Percentiles rank a stretch among this genome's conserved stretches.
phyloP scores from a whole-genome alignment of 1,139 yeast species.

The Eremothecium gossypii region DNA sequence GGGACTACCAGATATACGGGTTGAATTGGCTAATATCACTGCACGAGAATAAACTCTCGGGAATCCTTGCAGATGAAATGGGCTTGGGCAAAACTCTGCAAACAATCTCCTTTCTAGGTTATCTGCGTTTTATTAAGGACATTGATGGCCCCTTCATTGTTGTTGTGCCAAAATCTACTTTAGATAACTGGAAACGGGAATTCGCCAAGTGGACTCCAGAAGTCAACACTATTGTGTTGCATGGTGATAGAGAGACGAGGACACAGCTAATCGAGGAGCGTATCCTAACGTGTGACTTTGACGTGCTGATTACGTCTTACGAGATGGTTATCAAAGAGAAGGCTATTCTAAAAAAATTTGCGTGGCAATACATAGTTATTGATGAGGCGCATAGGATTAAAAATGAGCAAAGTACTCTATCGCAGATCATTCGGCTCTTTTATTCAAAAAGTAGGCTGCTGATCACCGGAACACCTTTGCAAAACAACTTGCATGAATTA shows the following conservation, averaged over 20 bases:
- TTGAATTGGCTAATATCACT: conserved; percentile 82
- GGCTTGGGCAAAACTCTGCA: conserved; percentile 94
- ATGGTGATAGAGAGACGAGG: conserved; percentile 80
- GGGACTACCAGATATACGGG: conserved; percentile 87
- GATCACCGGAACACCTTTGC: conserved; percentile 94
- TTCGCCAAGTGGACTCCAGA: conserved; percentile 94
- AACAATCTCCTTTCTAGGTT: conserved; percentile 84
- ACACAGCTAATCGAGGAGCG: conserved; percentile 47
- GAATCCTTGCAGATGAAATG: conserved; percentile 96
- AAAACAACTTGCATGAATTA: conserved; percentile 86
- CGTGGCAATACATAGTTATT: conserved; percentile 89
- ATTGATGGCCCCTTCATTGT: conserved; percentile 88
- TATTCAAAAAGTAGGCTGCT: conserved; percentile 75
- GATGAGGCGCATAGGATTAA: conserved; percentile 97
- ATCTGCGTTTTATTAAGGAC: conserved; percentile 64
- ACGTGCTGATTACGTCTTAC: conserved; percentile 80
- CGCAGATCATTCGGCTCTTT: conserved; percentile 81
- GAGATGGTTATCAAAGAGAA: conserved; percentile 91
- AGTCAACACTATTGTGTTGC: conserved; percentile 75
- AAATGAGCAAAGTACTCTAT: conserved; percentile 82
- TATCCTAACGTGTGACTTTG: conserved; percentile 67
- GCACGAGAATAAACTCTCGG: conserved; percentile 73
- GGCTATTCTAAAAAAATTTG: conserved; percentile 63
- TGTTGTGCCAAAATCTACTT: conserved; percentile 89
- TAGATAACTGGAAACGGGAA: conserved; percentile 94